Percentiles rank a stretch among this genome's conserved stretches.
phyloP scores from a whole-genome alignment of 1,284 basidiomycete genomes.

The Malassezia furfur region DNA sequence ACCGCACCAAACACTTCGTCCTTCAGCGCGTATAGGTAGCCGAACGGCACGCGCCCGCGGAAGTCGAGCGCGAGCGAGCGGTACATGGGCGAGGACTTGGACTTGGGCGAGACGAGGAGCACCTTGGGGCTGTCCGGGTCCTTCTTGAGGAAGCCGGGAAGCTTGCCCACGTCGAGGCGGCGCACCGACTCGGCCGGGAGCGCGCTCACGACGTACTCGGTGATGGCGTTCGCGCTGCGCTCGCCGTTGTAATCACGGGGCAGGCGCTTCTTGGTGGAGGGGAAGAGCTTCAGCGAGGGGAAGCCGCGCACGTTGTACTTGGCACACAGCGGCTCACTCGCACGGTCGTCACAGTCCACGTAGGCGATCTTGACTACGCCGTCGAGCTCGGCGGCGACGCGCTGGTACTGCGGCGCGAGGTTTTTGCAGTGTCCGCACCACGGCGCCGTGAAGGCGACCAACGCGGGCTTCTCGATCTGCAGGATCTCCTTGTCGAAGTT shows the following conservation, averaged over 20 bases:
- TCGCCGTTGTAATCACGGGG: conserved; percentile 66
- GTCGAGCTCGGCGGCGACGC: conserved; percentile 66
- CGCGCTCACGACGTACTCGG: conserved; percentile 65
- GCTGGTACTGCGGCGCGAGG: conserved; percentile 73
- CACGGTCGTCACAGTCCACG: conserved; percentile 76
- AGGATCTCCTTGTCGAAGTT: conserved; percentile 43
- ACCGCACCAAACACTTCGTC: conserved; percentile 25
- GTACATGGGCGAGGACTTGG: conserved; percentile 39
- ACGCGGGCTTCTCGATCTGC: conserved; percentile 45
- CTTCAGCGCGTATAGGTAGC: conserved; percentile 34
- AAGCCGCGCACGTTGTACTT: conserved; percentile 82
- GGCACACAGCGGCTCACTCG: conserved; percentile 70
- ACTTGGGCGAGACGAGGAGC: conserved; percentile 41
- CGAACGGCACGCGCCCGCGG: conserved; percentile 31
- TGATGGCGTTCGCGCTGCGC: conserved; percentile 64
- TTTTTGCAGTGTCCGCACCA: conserved; percentile 64
- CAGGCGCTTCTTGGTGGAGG: conserved; percentile 52
- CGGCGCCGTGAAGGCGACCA: conserved; percentile 49
- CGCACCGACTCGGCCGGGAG: conserved; percentile 60
- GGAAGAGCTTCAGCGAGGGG: conserved; percentile 68
- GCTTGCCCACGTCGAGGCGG: conserved; percentile 57
- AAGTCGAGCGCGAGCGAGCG: conserved; percentile 44
- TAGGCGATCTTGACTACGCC: conserved; percentile 80
- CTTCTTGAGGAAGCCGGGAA: conserved; percentile 23
- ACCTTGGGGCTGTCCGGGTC: conserved; percentile 27